Conservation (phyloP, 176 grass and related monocot genomes). For the Cenchrus americanus region DNA sequence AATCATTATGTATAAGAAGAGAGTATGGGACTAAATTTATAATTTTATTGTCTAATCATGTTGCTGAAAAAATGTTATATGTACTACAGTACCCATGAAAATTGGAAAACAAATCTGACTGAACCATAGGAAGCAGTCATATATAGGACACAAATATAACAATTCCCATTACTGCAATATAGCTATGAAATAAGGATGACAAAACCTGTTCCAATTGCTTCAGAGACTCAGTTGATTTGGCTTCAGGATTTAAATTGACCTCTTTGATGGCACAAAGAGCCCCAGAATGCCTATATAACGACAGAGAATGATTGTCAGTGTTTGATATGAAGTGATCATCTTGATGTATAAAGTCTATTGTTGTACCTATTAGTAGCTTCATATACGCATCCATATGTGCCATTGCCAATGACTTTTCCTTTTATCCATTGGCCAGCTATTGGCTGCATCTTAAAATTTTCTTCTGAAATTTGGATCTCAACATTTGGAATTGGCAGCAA, state of each 20-base stretch:
- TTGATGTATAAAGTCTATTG: slow-evolving; percentile 14
- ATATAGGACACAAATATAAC: not conserved
- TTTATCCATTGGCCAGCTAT: slow-evolving; percentile 91
- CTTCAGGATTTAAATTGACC: slow-evolving; percentile 89
- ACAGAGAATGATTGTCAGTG: slow-evolving; percentile 8
- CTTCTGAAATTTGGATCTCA: not conserved
- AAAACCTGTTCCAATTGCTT: slow-evolving; percentile 93
- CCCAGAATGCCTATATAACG: slow-evolving; percentile 69
- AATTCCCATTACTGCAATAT: slow-evolving; percentile 21
- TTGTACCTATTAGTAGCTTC: slow-evolving; percentile 84
- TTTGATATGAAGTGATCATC: slow-evolving; percentile 7
- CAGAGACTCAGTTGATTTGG: slow-evolving; percentile 85
- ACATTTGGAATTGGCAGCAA: slow-evolving; percentile 55
- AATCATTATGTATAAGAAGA: slow-evolving; percentile 41
- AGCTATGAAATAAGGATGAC: not conserved
- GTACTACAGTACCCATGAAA: slow-evolving; percentile 1
- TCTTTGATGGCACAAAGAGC: slow-evolving; percentile 99
- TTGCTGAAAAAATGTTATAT: not conserved
- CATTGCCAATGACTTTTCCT: slow-evolving; percentile 86
- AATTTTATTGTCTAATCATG: no score
- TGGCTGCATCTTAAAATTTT: slow-evolving; percentile 24
- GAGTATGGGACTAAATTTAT: not conserved
- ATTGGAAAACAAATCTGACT: not conserved
- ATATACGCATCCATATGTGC: slow-evolving; percentile 93
- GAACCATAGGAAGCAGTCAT: not conserved